Conservation (phyloP, 2,329 filamentous ascomycete genomes). For the Fusarium pseudoanthophilum region DNA sequence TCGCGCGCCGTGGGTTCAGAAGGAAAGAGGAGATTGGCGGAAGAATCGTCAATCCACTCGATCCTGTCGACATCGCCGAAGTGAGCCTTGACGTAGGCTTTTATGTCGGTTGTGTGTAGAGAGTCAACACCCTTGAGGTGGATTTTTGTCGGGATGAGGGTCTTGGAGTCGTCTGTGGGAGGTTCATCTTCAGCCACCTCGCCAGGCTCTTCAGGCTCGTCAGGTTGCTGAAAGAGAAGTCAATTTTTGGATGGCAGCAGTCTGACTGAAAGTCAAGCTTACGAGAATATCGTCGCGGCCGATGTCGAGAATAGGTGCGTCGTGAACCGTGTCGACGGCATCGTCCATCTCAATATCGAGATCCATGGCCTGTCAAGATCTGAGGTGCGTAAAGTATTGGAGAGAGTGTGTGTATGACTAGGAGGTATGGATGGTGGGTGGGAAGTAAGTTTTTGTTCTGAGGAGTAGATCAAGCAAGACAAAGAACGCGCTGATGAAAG, state of each 20-base stretch:
- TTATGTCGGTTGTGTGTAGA: constrained; percentile 82
- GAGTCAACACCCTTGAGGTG: constrained; percentile 86
- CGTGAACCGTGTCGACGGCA: constrained; percentile 54
- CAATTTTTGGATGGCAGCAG: constrained; percentile 17
- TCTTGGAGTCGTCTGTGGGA: constrained; percentile 41
- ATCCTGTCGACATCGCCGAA: constrained; percentile 70
- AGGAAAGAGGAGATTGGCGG: constrained; percentile 85
- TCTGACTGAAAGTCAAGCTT: constrained; percentile 20
- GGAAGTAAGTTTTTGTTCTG: neutral
- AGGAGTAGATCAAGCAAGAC: neutral
- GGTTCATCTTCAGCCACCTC: constrained; percentile 52
- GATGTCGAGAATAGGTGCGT: constrained; percentile 43
- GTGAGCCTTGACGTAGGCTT: constrained; percentile 77
- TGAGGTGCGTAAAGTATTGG: neutral
- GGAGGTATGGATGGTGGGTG: neutral
- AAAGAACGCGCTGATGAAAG: neutral
- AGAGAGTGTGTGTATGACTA: neutral
- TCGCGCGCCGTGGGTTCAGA: constrained; percentile 63
- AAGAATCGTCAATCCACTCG: constrained; percentile 96
- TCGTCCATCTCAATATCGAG: constrained; percentile 78
- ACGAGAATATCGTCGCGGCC: constrained; percentile 53
- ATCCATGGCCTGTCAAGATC: constrained; percentile 64
- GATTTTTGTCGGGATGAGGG: constrained; percentile 67
- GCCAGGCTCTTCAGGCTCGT: constrained; percentile 53
- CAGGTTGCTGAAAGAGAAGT: constrained; percentile 46